Base-by-base conservation (phyloP, 495 filamentous ascomycete species). In the Aspergillus sclerotioniger region DNA sequence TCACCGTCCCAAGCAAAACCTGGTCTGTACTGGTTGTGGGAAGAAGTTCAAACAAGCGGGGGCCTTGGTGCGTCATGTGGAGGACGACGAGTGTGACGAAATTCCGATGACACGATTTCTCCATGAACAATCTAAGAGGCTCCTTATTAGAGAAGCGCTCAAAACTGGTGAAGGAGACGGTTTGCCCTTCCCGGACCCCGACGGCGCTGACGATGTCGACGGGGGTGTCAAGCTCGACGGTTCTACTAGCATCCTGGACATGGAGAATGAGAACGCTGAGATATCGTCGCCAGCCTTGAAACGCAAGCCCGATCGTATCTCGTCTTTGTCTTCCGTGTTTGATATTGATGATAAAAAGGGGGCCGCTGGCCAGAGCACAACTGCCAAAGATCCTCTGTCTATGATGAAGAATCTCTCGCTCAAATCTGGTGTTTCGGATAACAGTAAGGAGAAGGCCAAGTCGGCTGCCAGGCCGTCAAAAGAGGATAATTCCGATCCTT, bases 31-130 rank as follows among this genome's bases (percentile, higher is more conserved):
- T 13, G 77, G 76, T 21, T 87, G 84, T 62, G 57, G 57, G 6
- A 35, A 32, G 8, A 51, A 60, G 3, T 87, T 82, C 66, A 65
- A 62, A 10, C 71, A 63, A 44, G 83, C 82, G 2, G 60, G 67
- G 7, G 65, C 53, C 8, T 53, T 81, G 8, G 75, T 84, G 48
- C 62, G 61, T n/a, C 84, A 87, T 54, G 71, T 84, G 21, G 80
- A 84, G 56, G 55, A 65, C 8, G 72, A 74, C n/a, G 63, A 75
- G 8, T 85, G 83, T 56, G 37, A 44, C 3, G 51, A 19, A 0
- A 75, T 80, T 29, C 53, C 53, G 6, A 17, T 58, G 5, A n/a
- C 54, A 3, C 60, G 72, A 8, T 72, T 82, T 28, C 55, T 70
- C 2, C 64, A 65, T 25, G 65, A 72, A 39, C 72, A 75, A 47